Evolutionary conservation across 2,329 filamentous ascomycete species (phyloP).

Genomic region (Albifimbria verrucaria): DNA sequence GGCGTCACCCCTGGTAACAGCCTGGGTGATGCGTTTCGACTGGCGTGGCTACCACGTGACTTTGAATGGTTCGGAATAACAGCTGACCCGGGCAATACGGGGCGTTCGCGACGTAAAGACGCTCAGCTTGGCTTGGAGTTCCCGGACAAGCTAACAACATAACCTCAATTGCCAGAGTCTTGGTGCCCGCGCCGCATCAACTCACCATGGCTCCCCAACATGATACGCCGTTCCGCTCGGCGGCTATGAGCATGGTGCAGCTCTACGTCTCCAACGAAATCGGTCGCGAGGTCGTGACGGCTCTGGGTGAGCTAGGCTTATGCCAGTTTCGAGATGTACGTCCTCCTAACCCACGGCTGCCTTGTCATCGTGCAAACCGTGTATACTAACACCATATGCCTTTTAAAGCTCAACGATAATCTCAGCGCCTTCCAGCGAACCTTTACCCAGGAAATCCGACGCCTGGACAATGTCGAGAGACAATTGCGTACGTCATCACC

Average conservation of each 20-base stretch:
- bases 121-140: slow-evolving; percentile 17
- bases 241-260: slow-evolving; percentile 99
- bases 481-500: slow-evolving; percentile 73
- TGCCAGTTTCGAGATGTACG: slow-evolving; percentile 95
- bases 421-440: slow-evolving; percentile 94
- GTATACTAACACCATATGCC: too few species aligned
- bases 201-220: slow-evolving; percentile 60
- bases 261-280: slow-evolving; percentile 99
- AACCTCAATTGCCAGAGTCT: slow-evolving; percentile 21
- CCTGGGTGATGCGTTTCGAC: too few species aligned
- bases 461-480: slow-evolving; percentile 96
- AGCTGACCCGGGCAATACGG: slow-evolving; percentile 18
- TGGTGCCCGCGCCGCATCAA: slow-evolving; percentile 22
- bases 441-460: slow-evolving; percentile 95
- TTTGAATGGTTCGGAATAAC: slow-evolving; percentile 2
- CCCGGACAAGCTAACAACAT: slow-evolving; percentile 25
- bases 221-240: slow-evolving; percentile 98
- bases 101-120: slow-evolving; percentile 22
- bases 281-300: slow-evolving; percentile 93
- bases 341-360: slow-evolving; percentile 14
- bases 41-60: too few species aligned
- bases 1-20: too few species aligned
- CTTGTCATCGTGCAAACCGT: too few species aligned
- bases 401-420: slow-evolving; percentile 92
- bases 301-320: slow-evolving; percentile 89